Evolutionary conservation across 768 basidiomycete genomes (phyloP).

Genomic region (Tubosaeta sp.): DNA sequence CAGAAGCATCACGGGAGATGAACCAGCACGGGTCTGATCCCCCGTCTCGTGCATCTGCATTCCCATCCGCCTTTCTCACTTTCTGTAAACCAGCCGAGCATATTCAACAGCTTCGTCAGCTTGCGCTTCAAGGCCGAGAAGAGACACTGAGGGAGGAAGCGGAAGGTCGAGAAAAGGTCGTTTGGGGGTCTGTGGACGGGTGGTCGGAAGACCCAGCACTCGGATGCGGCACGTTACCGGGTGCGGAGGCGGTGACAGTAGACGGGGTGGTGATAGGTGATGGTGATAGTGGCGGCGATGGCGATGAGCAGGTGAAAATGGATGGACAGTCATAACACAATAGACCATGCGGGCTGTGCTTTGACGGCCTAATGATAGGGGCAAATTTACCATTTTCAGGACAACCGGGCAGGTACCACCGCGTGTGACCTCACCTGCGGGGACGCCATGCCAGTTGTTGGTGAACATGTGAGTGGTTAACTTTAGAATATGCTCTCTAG

Average conservation of each 20-base stretch:
- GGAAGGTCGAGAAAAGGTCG: conserved; percentile 44
- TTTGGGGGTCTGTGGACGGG: conserved; percentile 28
- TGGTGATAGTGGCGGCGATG: not conserved
- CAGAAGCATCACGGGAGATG: not conserved
- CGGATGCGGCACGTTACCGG: conserved; percentile 8
- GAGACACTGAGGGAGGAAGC: conserved; percentile 38
- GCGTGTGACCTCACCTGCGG: not conserved
- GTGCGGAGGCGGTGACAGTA: not conserved
- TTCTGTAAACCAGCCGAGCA: conserved; percentile 32
- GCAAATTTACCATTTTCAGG: not conserved
- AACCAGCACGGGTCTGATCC: not conserved
- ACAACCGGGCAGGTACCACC: not conserved
- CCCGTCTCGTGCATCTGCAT: conserved; percentile 1
- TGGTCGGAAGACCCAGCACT: not conserved
- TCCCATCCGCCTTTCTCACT: conserved; percentile 20
- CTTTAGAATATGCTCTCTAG: not conserved
- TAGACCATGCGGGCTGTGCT: not conserved
- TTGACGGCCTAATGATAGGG: too few species aligned
- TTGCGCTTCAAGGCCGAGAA: conserved; percentile 45
- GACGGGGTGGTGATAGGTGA: not conserved
- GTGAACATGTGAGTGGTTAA: not conserved
- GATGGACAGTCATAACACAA: too few species aligned
- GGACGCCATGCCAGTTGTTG: not conserved
- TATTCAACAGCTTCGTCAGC: conserved; percentile 40
- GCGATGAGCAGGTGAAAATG: too few species aligned